A percentile compares a stretch with the other conserved stretches of the same genome.
Conservation (phyloP, 164 flowering plant species). For the Cinnamomum micranthum region DNA sequence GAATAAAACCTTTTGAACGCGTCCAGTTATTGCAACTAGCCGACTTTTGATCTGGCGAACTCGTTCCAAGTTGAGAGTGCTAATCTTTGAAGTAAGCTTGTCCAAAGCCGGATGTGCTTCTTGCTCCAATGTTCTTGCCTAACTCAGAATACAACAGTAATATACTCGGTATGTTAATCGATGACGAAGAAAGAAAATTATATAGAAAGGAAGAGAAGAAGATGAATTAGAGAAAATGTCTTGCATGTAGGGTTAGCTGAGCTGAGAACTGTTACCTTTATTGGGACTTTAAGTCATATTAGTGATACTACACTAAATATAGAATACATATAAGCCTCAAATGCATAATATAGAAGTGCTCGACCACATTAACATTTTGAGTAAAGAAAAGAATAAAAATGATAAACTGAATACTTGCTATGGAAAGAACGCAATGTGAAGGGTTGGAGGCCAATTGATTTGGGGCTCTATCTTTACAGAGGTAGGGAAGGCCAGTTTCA, state of each 20-base stretch:
- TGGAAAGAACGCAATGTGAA: no score
- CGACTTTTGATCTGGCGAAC: slow-evolving; percentile 97
- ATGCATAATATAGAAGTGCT: no score
- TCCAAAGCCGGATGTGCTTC: slow-evolving; percentile 97
- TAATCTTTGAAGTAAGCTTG: slow-evolving; percentile 90
- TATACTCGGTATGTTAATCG: not conserved
- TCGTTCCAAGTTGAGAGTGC: slow-evolving; percentile 97
- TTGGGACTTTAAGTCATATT: no score
- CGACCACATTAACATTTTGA: no score
- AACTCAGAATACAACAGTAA: slow-evolving; percentile 4
- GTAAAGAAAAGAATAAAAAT: no score
- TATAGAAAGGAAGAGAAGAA: not conserved
- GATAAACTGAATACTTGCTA: no score
- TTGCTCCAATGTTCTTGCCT: slow-evolving; percentile 92
- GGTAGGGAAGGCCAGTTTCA: no score
- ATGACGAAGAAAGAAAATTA: not conserved
- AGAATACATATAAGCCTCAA: no score
- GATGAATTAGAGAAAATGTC: not conserved
- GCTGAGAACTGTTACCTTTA: no score
- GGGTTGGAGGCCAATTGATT: no score
- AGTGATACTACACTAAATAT: no score
- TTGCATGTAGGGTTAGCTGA: not conserved
- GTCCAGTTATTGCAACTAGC: slow-evolving; percentile 94
- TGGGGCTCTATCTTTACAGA: no score
- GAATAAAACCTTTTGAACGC: slow-evolving; percentile 83